Percentiles rank a stretch among this genome's conserved stretches.
Conservation (phyloP, 1,284 basidiomycete species). For the Rhodotorula sp. region DNA sequence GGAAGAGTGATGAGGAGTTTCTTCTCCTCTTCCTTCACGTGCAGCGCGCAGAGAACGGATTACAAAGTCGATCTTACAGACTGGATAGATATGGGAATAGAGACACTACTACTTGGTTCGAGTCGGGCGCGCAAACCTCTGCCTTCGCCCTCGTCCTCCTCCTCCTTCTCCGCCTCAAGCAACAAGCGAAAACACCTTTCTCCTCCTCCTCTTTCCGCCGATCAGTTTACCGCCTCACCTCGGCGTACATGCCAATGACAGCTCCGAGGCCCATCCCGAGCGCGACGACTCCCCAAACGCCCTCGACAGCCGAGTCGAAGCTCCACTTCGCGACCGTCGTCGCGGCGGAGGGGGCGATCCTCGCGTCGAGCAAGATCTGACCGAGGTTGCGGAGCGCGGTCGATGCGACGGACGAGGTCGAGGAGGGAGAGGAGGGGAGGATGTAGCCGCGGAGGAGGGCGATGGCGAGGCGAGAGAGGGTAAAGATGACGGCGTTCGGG, state of each 20-base stretch:
- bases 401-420: not conserved
- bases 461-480: conserved; percentile 27
- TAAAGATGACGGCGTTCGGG: conserved; percentile 31
- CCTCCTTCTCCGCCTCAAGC: too few relatives aligned
- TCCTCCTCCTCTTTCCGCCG: not conserved
- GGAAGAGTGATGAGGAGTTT: not conserved
- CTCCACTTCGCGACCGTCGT: conserved; percentile 3
- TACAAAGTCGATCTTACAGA: too few relatives aligned
- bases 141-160: not conserved
- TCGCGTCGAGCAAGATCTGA: conserved; percentile 4
- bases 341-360: conserved; percentile 6
- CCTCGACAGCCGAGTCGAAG: conserved; percentile 18
- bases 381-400: not conserved
- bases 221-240: not conserved
- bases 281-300: conserved; percentile 22
- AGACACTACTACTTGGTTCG: too few relatives aligned
- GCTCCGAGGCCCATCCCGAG: conserved; percentile 19
- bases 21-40: too few relatives aligned
- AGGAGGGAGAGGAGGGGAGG: conserved; percentile 7
- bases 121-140: not conserved
- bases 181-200: not conserved
- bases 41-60: too few relatives aligned
- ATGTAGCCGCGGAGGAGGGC: conserved; percentile 30
- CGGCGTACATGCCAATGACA: conserved; percentile 2
- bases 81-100: too few relatives aligned